Evolutionary conservation across 2,329 filamentous ascomycete genomes (phyloP).

Genomic region (Myriosclerotinia curreyana): DNA sequence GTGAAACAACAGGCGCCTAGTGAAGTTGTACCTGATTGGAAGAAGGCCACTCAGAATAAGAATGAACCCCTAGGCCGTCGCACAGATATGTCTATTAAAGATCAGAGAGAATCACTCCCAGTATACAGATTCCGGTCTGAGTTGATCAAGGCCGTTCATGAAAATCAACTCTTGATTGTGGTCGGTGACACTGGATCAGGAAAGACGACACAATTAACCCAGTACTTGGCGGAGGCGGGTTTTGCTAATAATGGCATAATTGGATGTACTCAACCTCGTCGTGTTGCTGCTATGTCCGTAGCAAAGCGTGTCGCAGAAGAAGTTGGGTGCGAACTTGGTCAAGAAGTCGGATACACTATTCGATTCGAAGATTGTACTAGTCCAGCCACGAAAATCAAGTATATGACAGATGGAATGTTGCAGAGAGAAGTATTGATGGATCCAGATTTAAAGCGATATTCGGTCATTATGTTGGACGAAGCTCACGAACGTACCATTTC

Average conservation of each 20-base stretch:
- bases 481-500: constrained; percentile 96
- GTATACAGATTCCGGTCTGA: constrained; percentile 86
- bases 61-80: constrained; percentile 80
- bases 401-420: constrained; percentile 99
- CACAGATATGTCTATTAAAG: constrained; percentile 88
- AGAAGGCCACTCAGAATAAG: constrained; percentile 74
- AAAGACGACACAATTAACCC: constrained; percentile 94
- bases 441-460: constrained; percentile 83
- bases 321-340: constrained; percentile 84
- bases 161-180: constrained; percentile 91
- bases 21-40: constrained; percentile 87
- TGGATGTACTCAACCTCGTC: constrained; percentile 93
- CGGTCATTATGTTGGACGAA: constrained; percentile 96
- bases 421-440: constrained; percentile 93
- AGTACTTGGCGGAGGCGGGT: constrained; percentile 89
- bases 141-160: constrained; percentile 78
- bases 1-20: constrained; percentile 57
- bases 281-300: constrained; percentile 96
- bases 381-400: constrained; percentile 89
- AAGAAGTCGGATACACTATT: constrained; percentile 95
- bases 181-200: constrained; percentile 96
- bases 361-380: constrained; percentile 95
- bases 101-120: constrained; percentile 85
- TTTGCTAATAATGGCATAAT: constrained; percentile 86
- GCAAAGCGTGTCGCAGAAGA: constrained; percentile 96